These are phyloP conservation scores for Lentinula raphanica DNA, from an alignment of 768 basidiomycete genomes.

Conservation along the genomic window DNA sequence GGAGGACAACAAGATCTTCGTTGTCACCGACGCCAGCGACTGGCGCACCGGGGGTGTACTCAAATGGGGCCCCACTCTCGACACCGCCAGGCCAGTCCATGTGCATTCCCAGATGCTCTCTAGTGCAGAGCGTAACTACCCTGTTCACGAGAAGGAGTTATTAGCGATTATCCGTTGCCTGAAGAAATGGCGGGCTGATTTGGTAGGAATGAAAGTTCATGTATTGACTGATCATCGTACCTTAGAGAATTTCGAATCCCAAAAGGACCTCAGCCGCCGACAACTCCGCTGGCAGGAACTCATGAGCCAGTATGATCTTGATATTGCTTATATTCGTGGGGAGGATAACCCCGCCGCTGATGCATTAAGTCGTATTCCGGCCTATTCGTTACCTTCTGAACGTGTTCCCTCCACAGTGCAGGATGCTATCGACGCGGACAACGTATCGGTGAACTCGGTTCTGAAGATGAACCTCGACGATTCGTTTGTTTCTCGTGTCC, in stretches of 20 bases:
- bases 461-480: too few species aligned
- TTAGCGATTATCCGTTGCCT: slow-evolving; percentile 24
- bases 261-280: slow-evolving; percentile 19
- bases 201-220: slow-evolving; percentile 7
- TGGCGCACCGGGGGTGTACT: slow-evolving; percentile 21
- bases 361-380: slow-evolving; percentile 20
- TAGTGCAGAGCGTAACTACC: slow-evolving; percentile 24
- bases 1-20: slow-evolving; percentile 23
- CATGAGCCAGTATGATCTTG: slow-evolving; percentile 23
- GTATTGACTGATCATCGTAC: slow-evolving; percentile 30
- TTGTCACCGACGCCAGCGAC: slow-evolving; percentile 25
- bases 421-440: too few species aligned
- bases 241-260: slow-evolving; percentile 20
- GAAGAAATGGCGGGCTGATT: slow-evolving; percentile 15
- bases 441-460: too few species aligned
- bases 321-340: slow-evolving; percentile 25
- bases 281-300: slow-evolving; percentile 25
- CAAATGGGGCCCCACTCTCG: slow-evolving; percentile 18
- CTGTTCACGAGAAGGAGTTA: slow-evolving; percentile 23
- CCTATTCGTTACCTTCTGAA: too few species aligned
- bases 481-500: too few species aligned
- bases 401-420: too few species aligned
- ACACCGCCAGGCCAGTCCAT: slow-evolving; percentile 24
- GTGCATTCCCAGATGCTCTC: slow-evolving; percentile 19
- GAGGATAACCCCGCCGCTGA: slow-evolving; percentile 24